These are phyloP conservation scores for Tetrahymena malaccensis DNA, from an alignment of 73 alveolate species.

Conservation along the genomic window DNA sequence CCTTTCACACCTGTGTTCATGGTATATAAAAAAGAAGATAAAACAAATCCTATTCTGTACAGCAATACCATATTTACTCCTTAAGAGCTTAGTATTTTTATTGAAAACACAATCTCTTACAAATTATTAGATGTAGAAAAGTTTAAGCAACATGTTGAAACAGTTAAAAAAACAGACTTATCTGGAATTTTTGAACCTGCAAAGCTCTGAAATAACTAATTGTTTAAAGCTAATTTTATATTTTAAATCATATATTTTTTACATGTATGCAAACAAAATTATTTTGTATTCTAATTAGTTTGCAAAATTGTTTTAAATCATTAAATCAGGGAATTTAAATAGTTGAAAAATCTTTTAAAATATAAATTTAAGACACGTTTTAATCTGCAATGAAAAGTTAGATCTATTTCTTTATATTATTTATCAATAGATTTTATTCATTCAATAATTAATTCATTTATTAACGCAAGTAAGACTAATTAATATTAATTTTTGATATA, in stretches of 20 bases:
- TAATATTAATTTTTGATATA: not conserved
- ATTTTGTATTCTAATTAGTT: not conserved
- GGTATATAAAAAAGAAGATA: conserved; percentile 24
- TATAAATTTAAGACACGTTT: not conserved
- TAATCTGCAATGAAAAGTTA: not conserved
- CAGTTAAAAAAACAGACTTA: not conserved
- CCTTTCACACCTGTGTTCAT: conserved; percentile 36
- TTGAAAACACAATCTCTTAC: not conserved
- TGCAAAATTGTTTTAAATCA: too few relatives aligned
- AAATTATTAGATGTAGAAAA: not conserved
- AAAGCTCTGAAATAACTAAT: not conserved
- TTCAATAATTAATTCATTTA: not conserved
- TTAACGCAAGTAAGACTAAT: too few relatives aligned
- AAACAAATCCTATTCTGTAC: conserved; percentile 5
- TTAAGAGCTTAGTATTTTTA: not conserved
- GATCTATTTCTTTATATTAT: not conserved
- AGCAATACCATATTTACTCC: not conserved
- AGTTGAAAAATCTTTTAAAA: not conserved
- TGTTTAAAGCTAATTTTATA: not conserved
- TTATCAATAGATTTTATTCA: too few relatives aligned
- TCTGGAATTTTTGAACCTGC: not conserved
- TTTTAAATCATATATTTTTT: too few relatives aligned
- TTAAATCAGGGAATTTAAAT: not conserved
- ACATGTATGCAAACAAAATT: not conserved
- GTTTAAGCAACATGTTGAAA: not conserved